Evolutionary conservation across 768 basidiomycete species (phyloP), one percentile per base, ranked within the genome.

Genomic region (Tylopilus subfusipes): DNA sequence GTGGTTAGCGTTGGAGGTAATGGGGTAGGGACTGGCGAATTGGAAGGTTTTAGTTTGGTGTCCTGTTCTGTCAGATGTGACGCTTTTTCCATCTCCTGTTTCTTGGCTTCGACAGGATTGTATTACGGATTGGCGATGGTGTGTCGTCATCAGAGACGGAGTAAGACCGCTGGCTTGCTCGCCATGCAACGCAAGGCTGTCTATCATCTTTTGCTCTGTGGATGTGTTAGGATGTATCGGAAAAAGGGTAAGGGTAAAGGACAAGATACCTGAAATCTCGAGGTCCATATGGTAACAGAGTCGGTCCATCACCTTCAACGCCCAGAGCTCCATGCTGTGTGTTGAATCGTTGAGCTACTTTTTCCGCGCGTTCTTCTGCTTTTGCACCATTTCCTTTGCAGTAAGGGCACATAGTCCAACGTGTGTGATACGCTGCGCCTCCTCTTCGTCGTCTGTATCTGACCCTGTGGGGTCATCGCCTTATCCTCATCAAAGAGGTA

Each of bases 221-320:
- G 59, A 59, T 46, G 25, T 19, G 66, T 74, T 57, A 73, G 71
- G 52, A 52, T 43, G 47, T 24, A 65, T 56, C 38, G 13, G 25
- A 21, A 47, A 30, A 14, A 19, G 33, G 48, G 29, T 25, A 24
- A 56, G 44, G 42, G 54, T 39, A n/a, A 53, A 19, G 53, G 44
- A 52, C 54, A 25, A 61, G 68, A 74, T 73, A 95, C 97, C 97
- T 78, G 86, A 85, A 42, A 84, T 88, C 62, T 88, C 90, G 52
- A 99, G 79, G 63, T 98, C 97, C 95, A 99, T 99, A 76, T 99
- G 97, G 75, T 98, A 96, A 70, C 98, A 98, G 57, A 99, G 73
- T 53, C 97, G 82, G 31, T 94, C 97, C 91, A 98, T 92, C 57
- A 98, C 97, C 78, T 97, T 98, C 71, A 96, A 68, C 42, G 84